These are phyloP conservation scores for Brettanomyces anomalus DNA, from an alignment of 805 yeast genomes.

Conservation along the genomic window DNA sequence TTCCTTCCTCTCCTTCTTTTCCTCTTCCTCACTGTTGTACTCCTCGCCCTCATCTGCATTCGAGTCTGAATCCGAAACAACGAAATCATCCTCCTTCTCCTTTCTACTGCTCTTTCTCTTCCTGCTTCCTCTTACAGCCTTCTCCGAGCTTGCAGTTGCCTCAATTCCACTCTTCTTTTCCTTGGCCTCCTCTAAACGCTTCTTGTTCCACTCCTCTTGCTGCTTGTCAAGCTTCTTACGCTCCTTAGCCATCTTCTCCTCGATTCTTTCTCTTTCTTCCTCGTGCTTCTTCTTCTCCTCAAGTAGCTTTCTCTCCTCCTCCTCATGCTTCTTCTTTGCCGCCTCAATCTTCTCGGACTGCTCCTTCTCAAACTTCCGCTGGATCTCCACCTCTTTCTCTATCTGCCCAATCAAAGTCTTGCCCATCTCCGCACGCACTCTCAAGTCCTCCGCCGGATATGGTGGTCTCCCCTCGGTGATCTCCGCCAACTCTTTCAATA, in stretches of 20 bases:
- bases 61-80: constrained; percentile 30
- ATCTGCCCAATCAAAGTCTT: constrained; percentile 67
- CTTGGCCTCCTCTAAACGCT: constrained; percentile 26
- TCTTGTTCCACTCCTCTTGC: constrained; percentile 45
- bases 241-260: constrained; percentile 34
- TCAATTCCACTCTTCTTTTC: constrained; percentile 27
- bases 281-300: constrained; percentile 37
- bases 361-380: constrained; percentile 52
- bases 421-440: constrained; percentile 83
- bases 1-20: constrained; percentile 21
- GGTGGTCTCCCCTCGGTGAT: constrained; percentile 47
- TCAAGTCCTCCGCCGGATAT: constrained; percentile 68
- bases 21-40: constrained; percentile 20
- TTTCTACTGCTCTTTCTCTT: constrained; percentile 25
- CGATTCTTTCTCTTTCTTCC: constrained; percentile 38
- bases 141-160: constrained; percentile 23
- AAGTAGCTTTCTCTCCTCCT: constrained; percentile 39
- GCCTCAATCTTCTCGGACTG: constrained; percentile 56
- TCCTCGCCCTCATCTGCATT: constrained; percentile 25
- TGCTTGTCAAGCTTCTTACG: constrained; percentile 44
- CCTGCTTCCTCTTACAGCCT: constrained; percentile 15
- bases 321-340: constrained; percentile 57
- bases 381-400: constrained; percentile 62
- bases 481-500: constrained; percentile 51
- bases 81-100: constrained; percentile 26